phyloP scores from a whole-genome alignment of 2,329 filamentous ascomycete species.

The Didymosphaeria variabile region DNA sequence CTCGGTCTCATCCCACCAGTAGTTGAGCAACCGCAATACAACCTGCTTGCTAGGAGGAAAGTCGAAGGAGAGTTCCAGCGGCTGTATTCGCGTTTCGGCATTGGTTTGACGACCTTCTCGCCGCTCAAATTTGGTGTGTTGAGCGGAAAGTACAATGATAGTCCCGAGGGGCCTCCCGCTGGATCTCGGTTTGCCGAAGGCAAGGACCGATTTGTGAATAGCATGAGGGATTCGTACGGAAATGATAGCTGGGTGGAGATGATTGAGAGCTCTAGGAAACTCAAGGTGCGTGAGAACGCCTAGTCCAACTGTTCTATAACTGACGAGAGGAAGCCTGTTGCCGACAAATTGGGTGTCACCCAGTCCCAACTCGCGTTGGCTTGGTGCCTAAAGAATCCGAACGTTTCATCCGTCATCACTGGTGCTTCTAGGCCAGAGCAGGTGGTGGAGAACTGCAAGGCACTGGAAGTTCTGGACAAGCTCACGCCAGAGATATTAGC shows the following conservation, averaged over 20 bases:
- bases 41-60: conserved; percentile 64
- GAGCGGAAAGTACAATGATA: conserved; percentile 70
- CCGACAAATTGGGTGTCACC: conserved; percentile 70
- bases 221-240: conserved; percentile 54
- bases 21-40: conserved; percentile 65
- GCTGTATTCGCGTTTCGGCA: conserved; percentile 62
- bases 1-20: conserved; percentile 66
- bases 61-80: conserved; percentile 68
- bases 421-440: conserved; percentile 43
- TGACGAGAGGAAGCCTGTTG: conserved; percentile 56
- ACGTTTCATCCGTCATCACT: conserved; percentile 43
- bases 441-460: conserved; percentile 51
- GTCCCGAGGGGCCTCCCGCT: conserved; percentile 61
- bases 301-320: not conserved
- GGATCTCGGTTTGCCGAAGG: conserved; percentile 67
- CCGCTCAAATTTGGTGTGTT: conserved; percentile 66
- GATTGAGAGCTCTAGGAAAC: conserved; percentile 65
- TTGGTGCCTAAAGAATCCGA: conserved; percentile 48
- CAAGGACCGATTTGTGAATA: conserved; percentile 64
- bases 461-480: conserved; percentile 55
- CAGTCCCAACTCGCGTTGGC: conserved; percentile 52
- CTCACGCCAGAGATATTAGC: conserved; percentile 57
- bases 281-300: conserved; percentile 35
- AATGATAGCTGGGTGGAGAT: conserved; percentile 63
- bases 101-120: conserved; percentile 65